Percentiles rank a stretch among this genome's conserved stretches.
Conservation (phyloP, 441 rosid genomes). For the Euphorbia schlechtendalii region DNA sequence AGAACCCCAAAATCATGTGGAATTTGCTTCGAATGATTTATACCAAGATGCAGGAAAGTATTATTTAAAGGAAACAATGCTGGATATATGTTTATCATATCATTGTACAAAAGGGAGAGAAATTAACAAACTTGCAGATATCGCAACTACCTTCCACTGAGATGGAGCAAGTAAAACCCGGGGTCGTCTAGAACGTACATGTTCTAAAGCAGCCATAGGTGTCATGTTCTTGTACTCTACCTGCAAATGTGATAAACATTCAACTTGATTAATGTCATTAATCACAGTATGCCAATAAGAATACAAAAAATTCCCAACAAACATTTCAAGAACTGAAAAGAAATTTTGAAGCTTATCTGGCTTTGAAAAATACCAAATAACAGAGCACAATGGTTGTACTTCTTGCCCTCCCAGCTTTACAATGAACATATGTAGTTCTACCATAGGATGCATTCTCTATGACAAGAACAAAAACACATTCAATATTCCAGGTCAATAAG, state of each 20-base stretch:
- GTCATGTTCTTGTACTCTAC: conserved; percentile 68
- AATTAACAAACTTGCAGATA: too few species aligned
- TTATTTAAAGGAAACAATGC: not conserved
- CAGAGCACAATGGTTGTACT: conserved; percentile 80
- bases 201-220: conserved; percentile 59
- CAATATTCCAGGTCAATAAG: not conserved
- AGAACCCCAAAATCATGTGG: not conserved
- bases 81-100: not conserved
- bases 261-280: not conserved
- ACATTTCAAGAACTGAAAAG: not conserved
- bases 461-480: conserved; percentile 7
- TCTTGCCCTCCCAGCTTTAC: conserved; percentile 87
- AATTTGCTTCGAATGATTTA: conserved; percentile 2
- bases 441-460: conserved; percentile 54
- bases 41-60: not conserved
- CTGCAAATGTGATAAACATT: conserved; percentile 27
- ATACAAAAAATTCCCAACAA: not conserved
- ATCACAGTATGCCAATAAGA: conserved; percentile 10
- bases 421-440: conserved; percentile 70
- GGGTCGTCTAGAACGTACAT: conserved; percentile 72
- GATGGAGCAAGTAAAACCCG: conserved; percentile 66
- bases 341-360: not conserved
- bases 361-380: conserved; percentile 48
- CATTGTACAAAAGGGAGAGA: too few species aligned
- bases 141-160: conserved; percentile 69